Percentiles rank a stretch among this genome's conserved stretches.
Evolutionary conservation across 208 protist species (phyloP).

Genomic region (Angomonas deanei): DNA sequence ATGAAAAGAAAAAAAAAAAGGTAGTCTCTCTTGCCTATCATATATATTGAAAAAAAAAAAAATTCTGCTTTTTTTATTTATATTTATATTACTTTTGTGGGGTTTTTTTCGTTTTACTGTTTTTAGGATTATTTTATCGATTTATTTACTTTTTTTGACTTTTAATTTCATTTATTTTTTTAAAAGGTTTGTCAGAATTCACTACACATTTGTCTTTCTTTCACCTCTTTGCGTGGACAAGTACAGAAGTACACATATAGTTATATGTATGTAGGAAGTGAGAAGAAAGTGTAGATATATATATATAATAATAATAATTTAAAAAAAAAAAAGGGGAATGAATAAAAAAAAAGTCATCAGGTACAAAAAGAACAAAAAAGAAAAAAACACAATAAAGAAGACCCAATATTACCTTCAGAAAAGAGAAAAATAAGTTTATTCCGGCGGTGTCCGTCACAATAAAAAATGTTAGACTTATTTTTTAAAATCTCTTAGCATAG

Average conservation of each 20-base stretch:
- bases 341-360: conserved; percentile 10
- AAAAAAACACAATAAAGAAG: conserved; percentile 7
- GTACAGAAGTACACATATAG: background rate
- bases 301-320: conserved; percentile 4
- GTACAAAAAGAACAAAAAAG: conserved; percentile 1
- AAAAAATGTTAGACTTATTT: background rate
- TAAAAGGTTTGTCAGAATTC: background rate
- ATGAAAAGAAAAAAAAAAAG: conserved; percentile 8
- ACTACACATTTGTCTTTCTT: background rate
- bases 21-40: too few species aligned
- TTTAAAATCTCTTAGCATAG: background rate
- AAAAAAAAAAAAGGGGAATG: conserved; percentile 3
- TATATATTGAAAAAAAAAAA: background rate
- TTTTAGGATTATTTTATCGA: background rate
- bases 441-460: too few species aligned
- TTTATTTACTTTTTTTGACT: background rate
- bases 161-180: background rate
- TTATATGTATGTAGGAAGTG: background rate
- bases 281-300: conserved; percentile 7
- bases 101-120: background rate
- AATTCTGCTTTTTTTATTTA: background rate
- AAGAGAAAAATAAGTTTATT: too few species aligned
- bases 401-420: too few species aligned
- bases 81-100: background rate
- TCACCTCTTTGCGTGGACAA: background rate